Percentiles rank a stretch among this genome's conserved stretches.
phyloP scores from a whole-genome alignment of 768 basidiomycete genomes.

The Amanita thiersii region DNA sequence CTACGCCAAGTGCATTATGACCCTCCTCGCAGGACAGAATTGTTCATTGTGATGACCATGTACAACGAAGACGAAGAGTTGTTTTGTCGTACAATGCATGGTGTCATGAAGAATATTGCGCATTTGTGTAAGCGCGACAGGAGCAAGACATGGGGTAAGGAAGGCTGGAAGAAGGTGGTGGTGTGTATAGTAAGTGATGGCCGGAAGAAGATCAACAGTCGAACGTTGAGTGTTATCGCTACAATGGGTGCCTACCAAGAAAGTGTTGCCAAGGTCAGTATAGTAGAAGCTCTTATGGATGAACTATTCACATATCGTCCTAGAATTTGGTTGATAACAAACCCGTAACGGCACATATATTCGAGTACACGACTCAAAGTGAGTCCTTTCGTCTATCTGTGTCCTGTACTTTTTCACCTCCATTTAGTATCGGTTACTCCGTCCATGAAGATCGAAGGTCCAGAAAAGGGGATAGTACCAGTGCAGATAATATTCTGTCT shows the following conservation, averaged over 20 bases:
- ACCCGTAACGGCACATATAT: constrained; percentile 83
- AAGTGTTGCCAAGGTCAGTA: constrained; percentile 74
- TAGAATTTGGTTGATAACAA: constrained; percentile 74
- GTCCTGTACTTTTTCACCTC: constrained; percentile 6
- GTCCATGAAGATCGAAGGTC: constrained; percentile 72
- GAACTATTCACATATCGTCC: neutral
- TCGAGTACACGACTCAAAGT: constrained; percentile 93
- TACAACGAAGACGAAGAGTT: constrained; percentile 91
- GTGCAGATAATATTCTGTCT: constrained; percentile 91
- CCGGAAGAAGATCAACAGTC: constrained; percentile 73
- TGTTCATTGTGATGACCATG: constrained; percentile 98
- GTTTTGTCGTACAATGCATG: constrained; percentile 91
- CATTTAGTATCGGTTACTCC: constrained; percentile 69
- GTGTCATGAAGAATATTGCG: constrained; percentile 89
- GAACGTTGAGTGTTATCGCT: constrained; percentile 81
- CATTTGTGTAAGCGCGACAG: constrained; percentile 81
- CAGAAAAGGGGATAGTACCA: constrained; percentile 75
- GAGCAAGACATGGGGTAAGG: constrained; percentile 93
- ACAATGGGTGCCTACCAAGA: constrained; percentile 95
- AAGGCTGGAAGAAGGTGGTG: constrained; percentile 98
- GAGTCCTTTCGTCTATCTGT: constrained; percentile 16
- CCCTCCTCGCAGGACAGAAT: constrained; percentile 82
- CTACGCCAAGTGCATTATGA: constrained; percentile 89
- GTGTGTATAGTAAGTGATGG: constrained; percentile 90
- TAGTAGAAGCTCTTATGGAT: neutral